phyloP scores from a whole-genome alignment of 2,329 filamentous ascomycete genomes.

The Phialophora macrospora region DNA sequence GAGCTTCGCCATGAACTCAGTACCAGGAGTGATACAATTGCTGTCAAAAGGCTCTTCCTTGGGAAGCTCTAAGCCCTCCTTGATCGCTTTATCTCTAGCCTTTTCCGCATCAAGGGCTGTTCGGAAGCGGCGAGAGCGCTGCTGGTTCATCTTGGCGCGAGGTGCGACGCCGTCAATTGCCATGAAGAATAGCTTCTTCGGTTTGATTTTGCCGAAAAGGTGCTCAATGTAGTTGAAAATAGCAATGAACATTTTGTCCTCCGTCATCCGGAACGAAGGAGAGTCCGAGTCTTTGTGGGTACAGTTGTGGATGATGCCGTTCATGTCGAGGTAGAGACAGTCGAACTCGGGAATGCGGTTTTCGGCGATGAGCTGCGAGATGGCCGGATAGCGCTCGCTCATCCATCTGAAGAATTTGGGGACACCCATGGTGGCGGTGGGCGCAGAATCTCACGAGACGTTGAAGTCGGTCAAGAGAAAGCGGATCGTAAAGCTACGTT shows the following conservation, averaged over 20 bases:
- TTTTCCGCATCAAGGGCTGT: conserved; percentile 89
- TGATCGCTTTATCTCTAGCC: conserved; percentile 88
- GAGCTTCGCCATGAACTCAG: conserved; percentile 96
- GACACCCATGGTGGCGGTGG: conserved; percentile 64
- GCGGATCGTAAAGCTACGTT: background rate
- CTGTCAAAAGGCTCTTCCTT: conserved; percentile 97
- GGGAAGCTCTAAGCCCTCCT: conserved; percentile 87
- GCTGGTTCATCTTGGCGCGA: conserved; percentile 99
- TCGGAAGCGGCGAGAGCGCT: conserved; percentile 90
- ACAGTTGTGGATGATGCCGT: conserved; percentile 99
- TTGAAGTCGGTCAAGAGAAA: conserved; percentile 19
- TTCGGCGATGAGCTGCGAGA: conserved; percentile 97
- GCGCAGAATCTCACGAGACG: conserved; percentile 34
- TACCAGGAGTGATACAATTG: conserved; percentile 97
- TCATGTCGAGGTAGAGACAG: conserved; percentile 88
- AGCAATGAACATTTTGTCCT: conserved; percentile 99
- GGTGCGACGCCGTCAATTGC: conserved; percentile 97
- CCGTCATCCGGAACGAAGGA: conserved; percentile 86
- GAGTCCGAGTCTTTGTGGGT: conserved; percentile 96
- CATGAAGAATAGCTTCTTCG: conserved; percentile 99
- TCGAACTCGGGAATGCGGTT: conserved; percentile 99
- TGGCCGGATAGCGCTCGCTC: conserved; percentile 97
- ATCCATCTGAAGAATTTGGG: conserved; percentile 98
- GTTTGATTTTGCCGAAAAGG: conserved; percentile 97
- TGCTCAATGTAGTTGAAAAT: conserved; percentile 99